Percentiles rank a stretch among this genome's conserved stretches.
These are phyloP conservation scores for Fonsecaea erecta DNA, from an alignment of 2,329 filamentous ascomycete species.

Conservation along the genomic window DNA sequence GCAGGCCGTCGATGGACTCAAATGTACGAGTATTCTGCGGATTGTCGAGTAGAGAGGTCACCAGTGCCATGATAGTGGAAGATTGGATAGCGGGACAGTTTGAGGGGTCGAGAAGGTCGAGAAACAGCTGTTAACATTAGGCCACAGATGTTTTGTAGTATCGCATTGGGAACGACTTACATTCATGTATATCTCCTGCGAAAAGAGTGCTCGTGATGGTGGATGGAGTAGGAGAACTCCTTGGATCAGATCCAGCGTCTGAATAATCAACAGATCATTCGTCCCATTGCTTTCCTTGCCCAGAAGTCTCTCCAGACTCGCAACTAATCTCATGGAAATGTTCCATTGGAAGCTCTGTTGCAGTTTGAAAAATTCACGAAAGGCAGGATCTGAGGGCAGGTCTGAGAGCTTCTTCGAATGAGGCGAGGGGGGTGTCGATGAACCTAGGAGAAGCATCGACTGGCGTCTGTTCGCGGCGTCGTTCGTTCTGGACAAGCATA, in stretches of 20 bases:
- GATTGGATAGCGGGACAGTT: constrained; percentile 93
- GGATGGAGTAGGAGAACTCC: constrained; percentile 87
- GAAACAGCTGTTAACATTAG: constrained; percentile 65
- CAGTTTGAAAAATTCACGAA: constrained; percentile 92
- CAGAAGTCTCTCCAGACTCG: constrained; percentile 82
- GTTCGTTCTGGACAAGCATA: constrained; percentile 72
- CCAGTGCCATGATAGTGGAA: constrained; percentile 84
- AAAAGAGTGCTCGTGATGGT: constrained; percentile 83
- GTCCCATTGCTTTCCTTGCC: constrained; percentile 80
- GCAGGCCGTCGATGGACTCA: constrained; percentile 85
- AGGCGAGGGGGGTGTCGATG: constrained; percentile 44
- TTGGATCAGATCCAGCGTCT: constrained; percentile 85
- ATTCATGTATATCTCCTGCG: constrained; percentile 92
- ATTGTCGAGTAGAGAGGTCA: constrained; percentile 82
- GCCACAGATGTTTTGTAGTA: not conserved
- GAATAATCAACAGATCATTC: constrained; percentile 86
- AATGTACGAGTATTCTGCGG: constrained; percentile 90
- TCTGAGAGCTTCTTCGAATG: constrained; percentile 68
- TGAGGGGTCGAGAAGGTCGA: constrained; percentile 89
- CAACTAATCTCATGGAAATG: constrained; percentile 82
- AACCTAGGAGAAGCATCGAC: constrained; percentile 48
- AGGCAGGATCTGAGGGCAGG: constrained; percentile 80
- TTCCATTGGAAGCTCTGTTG: constrained; percentile 99
- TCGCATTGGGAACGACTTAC: constrained; percentile 49
- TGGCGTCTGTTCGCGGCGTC: constrained; percentile 47